These are phyloP conservation scores for Rhodotorula sp. DNA, from an alignment of 1,284 basidiomycete genomes.

Conservation along the genomic window DNA sequence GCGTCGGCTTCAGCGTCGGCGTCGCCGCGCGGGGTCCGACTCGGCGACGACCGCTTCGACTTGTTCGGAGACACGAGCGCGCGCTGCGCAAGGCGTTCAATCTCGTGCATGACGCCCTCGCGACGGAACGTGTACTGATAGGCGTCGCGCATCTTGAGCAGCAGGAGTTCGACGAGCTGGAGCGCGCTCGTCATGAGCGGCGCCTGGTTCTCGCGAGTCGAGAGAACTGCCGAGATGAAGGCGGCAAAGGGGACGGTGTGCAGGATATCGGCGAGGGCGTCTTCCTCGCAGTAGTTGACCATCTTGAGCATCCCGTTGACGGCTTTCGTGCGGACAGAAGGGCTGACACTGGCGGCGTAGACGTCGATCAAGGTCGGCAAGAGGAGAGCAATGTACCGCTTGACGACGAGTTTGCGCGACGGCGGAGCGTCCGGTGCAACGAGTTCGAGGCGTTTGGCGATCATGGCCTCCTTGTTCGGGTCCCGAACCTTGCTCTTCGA, in stretches of 20 bases:
- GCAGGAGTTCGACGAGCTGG: slow-evolving; percentile 84
- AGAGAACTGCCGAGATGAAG: slow-evolving; percentile 87
- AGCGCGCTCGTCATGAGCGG: slow-evolving; percentile 79
- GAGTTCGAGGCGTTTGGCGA: slow-evolving; percentile 54
- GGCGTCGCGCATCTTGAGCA: slow-evolving; percentile 73
- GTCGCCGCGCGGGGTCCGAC: slow-evolving; percentile 1
- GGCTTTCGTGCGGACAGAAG: slow-evolving; percentile 79
- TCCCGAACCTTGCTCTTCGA: slow-evolving; percentile 13
- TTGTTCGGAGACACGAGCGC: slow-evolving; percentile 55
- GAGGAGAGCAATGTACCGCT: slow-evolving; percentile 75
- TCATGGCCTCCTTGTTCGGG: slow-evolving; percentile 46
- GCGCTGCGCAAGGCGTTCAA: slow-evolving; percentile 69
- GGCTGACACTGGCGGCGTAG: slow-evolving; percentile 87
- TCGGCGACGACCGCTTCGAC: slow-evolving; percentile 52
- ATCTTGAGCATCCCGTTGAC: slow-evolving; percentile 83
- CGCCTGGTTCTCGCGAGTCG: slow-evolving; percentile 70
- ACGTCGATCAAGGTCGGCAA: slow-evolving; percentile 92
- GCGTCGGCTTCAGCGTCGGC: too few species aligned
- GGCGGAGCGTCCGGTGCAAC: slow-evolving; percentile 56
- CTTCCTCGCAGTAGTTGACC: slow-evolving; percentile 76
- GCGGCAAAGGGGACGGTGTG: slow-evolving; percentile 82
- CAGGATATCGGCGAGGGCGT: slow-evolving; percentile 71
- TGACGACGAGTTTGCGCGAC: slow-evolving; percentile 56
- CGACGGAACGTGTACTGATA: slow-evolving; percentile 84
- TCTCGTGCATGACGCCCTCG: slow-evolving; percentile 91